Evolutionary conservation across 1,284 basidiomycete species (phyloP).

Genomic region (Agaricales sp.): DNA sequence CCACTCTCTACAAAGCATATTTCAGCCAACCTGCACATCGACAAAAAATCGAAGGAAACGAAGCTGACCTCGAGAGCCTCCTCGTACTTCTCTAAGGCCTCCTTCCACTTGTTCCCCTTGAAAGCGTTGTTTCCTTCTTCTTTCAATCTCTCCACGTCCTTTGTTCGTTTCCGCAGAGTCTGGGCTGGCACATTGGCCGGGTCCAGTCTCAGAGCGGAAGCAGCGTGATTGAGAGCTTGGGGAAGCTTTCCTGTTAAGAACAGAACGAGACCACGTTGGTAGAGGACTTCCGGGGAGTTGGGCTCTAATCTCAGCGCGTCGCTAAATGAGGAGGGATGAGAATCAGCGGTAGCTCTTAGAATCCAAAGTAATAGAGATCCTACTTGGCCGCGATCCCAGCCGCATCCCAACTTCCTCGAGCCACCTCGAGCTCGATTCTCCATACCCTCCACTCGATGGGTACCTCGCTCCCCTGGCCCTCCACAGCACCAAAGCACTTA

Average conservation of each 20-base stretch:
- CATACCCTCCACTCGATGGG: constrained; percentile 74
- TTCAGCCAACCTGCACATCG: background rate
- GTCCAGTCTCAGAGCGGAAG: constrained; percentile 69
- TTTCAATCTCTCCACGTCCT: constrained; percentile 73
- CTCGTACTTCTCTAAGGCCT: constrained; percentile 61
- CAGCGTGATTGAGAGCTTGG: constrained; percentile 64
- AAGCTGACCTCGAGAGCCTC: constrained; percentile 52
- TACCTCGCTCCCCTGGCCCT: constrained; percentile 61
- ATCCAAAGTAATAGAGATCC: constrained; percentile 16
- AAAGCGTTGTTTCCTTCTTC: constrained; percentile 79
- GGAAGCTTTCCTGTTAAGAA: constrained; percentile 68
- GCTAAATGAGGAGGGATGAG: constrained; percentile 24
- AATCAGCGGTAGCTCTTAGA: too few relatives aligned
- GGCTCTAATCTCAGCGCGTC: constrained; percentile 66
- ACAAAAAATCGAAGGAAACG: background rate
- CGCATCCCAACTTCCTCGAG: constrained; percentile 57
- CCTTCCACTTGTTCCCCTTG: constrained; percentile 49
- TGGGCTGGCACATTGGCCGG: constrained; percentile 69
- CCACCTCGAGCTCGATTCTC: constrained; percentile 68
- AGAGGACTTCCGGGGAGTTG: constrained; percentile 74
- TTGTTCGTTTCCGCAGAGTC: constrained; percentile 63
- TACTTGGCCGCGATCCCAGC: constrained; percentile 67
- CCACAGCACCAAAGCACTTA: constrained; percentile 59
- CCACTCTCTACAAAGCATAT: constrained; percentile 46
- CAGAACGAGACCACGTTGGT: constrained; percentile 70